These are phyloP conservation scores for Rehmannia glutinosa DNA, from an alignment of 257 asterid genomes.

Conservation along the genomic window DNA sequence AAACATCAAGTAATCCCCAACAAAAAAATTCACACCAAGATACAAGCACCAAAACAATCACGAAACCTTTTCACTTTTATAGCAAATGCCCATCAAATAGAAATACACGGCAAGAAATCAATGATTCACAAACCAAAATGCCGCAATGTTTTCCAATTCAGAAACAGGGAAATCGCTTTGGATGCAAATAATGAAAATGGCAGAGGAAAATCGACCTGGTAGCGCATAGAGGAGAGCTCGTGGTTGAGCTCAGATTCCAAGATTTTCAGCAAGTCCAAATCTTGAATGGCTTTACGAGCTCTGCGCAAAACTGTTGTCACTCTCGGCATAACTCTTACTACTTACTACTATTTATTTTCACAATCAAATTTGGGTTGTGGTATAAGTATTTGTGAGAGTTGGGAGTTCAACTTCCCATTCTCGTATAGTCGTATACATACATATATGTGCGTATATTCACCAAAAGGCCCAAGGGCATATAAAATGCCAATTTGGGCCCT, in stretches of 20 bases:
- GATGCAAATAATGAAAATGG: neutral
- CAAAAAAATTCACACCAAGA: neutral
- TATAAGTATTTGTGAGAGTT: no score
- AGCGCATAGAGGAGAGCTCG: conserved; percentile 51
- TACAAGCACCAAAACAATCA: neutral
- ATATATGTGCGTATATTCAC: no score
- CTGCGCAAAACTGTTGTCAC: conserved; percentile 31
- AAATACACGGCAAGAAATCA: neutral
- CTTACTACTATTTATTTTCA: neutral
- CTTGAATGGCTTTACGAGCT: conserved; percentile 48
- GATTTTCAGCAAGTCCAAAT: conserved; percentile 56
- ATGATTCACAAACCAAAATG: neutral
- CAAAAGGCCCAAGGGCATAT: no score
- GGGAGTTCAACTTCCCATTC: no score
- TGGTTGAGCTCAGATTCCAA: conserved; percentile 71
- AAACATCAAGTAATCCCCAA: neutral
- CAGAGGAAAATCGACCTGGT: conserved; percentile 43
- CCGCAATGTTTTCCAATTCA: neutral
- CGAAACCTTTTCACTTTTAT: neutral
- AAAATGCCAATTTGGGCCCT: no score
- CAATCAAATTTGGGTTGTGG: neutral
- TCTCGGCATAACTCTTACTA: conserved; percentile 34
- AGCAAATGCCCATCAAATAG: conserved; percentile 7
- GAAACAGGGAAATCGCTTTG: neutral
- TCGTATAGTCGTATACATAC: no score